Evolutionary conservation across 192 early-diverging fungal genomes (phyloP).

Genomic region (Backusella sp.): DNA sequence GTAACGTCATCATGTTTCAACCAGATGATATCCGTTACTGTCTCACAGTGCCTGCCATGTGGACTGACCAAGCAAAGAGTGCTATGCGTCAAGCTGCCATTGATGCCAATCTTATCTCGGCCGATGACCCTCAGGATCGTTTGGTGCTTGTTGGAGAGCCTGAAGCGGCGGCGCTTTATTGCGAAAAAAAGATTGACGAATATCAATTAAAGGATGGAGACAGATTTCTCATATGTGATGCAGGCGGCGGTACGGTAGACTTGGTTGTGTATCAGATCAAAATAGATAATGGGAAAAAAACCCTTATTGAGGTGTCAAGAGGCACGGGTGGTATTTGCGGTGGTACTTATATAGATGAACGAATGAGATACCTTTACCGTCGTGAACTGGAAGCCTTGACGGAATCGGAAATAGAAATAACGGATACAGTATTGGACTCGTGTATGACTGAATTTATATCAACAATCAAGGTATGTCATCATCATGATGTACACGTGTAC

Average conservation of each 20-base stretch:
- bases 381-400: conserved; percentile 34
- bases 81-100: conserved; percentile 44
- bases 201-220: conserved; percentile 39
- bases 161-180: conserved; percentile 45
- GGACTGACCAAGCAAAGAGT: conserved; percentile 43
- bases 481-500: background rate
- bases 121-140: conserved; percentile 38
- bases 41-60: conserved; percentile 55
- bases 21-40: conserved; percentile 6
- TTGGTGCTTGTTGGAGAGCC: conserved; percentile 45
- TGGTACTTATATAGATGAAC: conserved; percentile 40
- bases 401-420: background rate
- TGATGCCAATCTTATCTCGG: conserved; percentile 36
- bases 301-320: conserved; percentile 44
- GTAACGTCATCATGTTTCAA: background rate
- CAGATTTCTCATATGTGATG: conserved; percentile 51
- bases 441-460: conserved; percentile 34
- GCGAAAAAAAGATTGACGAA: conserved; percentile 41
- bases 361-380: conserved; percentile 33
- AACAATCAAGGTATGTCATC: conserved; percentile 7
- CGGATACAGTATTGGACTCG: conserved; percentile 29
- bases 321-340: conserved; percentile 46
- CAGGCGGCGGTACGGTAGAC: conserved; percentile 53
- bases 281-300: conserved; percentile 22
- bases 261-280: conserved; percentile 49